phyloP scores from a whole-genome alignment of 352 stramenopile genomes.

The Saprolegnia diclina region DNA sequence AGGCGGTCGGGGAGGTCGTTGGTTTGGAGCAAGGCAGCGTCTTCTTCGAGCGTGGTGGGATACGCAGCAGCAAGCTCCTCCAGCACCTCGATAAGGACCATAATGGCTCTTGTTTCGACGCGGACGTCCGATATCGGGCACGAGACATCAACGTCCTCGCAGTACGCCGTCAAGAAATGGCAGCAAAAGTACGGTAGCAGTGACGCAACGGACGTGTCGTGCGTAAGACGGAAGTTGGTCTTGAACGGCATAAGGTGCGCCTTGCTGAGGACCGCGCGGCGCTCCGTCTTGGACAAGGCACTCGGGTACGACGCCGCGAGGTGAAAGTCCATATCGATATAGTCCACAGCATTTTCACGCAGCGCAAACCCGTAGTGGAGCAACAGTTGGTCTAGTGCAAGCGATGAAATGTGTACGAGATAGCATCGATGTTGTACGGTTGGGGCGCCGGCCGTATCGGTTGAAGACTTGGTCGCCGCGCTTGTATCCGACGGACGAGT shows the following conservation, averaged over 20 bases:
- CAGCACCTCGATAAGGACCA: not conserved
- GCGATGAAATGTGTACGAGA: not conserved
- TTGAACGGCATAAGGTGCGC: constrained; percentile 16
- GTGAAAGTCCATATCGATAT: constrained; percentile 42
- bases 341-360: constrained; percentile 85
- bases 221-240: constrained; percentile 1
- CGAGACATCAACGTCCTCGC: not conserved
- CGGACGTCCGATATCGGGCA: not conserved
- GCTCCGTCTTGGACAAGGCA: constrained; percentile 36
- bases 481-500: constrained; percentile 54
- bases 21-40: not conserved
- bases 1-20: not conserved
- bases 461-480: constrained; percentile 84
- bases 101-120: not conserved
- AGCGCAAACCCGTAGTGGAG: constrained; percentile 91
- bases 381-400: constrained; percentile 55
- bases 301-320: not conserved
- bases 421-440: constrained; percentile 33
- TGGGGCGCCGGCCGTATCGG: constrained; percentile 82
- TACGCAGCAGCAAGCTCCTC: not conserved
- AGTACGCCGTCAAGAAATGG: not conserved
- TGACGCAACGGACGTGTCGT: constrained; percentile 8
- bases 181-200: constrained; percentile 23
- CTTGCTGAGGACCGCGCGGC: constrained; percentile 3
- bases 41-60: constrained; percentile 9